These are phyloP conservation scores for Diplogelasinospora grovesii DNA, from an alignment of 495 filamentous ascomycete species.

Conservation along the genomic window DNA sequence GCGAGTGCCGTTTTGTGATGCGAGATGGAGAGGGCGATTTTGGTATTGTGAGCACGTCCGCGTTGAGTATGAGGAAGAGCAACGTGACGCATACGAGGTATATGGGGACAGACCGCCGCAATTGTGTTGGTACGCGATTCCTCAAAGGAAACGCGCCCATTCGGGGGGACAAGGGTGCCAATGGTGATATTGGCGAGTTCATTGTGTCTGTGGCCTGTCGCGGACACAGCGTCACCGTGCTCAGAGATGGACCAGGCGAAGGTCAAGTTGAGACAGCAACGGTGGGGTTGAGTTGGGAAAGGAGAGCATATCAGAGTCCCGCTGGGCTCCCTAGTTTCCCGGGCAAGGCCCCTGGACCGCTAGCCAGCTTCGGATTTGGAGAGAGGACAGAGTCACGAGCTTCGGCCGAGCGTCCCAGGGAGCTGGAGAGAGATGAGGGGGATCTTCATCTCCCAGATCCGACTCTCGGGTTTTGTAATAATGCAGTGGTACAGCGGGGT, in stretches of 20 bases:
- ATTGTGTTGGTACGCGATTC: constrained; percentile 25
- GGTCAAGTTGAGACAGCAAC: too few species aligned
- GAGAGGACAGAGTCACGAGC: too few species aligned
- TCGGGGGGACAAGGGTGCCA: constrained; percentile 18
- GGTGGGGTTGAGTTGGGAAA: not conserved
- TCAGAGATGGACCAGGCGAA: not conserved
- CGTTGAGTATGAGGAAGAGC: constrained; percentile 31
- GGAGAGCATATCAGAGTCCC: not conserved
- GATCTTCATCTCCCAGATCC: too few species aligned
- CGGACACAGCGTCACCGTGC: not conserved
- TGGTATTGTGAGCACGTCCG: constrained; percentile 21
- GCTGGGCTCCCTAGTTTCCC: not conserved
- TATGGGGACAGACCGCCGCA: constrained; percentile 21
- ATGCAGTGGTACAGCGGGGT: too few species aligned
- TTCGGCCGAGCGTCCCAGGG: too few species aligned
- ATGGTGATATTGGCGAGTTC: constrained; percentile 18
- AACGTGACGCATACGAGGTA: constrained; percentile 22
- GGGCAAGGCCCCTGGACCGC: too few species aligned
- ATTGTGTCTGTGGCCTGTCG: constrained; percentile 6
- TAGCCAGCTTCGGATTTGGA: too few species aligned
- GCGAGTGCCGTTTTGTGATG: constrained; percentile 1
- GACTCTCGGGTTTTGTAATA: too few species aligned
- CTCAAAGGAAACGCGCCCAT: constrained; percentile 17
- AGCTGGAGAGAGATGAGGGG: too few species aligned
- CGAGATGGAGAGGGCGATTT: constrained; percentile 1